These are phyloP conservation scores for Polygonum maritimum DNA, from an alignment of 148 eudicot species.

Conservation along the genomic window DNA sequence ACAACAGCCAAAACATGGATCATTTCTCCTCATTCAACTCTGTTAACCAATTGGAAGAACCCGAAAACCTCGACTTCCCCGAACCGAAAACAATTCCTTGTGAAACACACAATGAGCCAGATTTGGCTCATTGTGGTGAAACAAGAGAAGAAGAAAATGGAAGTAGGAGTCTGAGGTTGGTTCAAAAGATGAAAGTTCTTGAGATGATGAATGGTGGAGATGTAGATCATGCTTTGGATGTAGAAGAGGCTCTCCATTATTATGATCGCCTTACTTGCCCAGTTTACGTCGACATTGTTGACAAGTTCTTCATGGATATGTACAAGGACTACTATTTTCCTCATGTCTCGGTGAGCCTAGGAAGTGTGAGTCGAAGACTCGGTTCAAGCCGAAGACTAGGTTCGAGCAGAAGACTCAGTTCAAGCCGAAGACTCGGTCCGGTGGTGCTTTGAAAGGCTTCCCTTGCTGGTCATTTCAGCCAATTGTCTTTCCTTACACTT, in stretches of 20 bases:
- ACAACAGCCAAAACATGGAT: constrained; percentile 28
- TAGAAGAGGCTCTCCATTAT: constrained; percentile 76
- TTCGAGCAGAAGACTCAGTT: background rate
- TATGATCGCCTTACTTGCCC: constrained; percentile 78
- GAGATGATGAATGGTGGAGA: constrained; percentile 70
- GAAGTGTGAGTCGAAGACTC: constrained; percentile 34
- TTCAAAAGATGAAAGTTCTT: constrained; percentile 59
- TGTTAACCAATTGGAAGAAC: constrained; percentile 18
- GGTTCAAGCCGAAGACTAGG: constrained; percentile 3
- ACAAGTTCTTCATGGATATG: constrained; percentile 82
- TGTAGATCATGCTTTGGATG: constrained; percentile 64
- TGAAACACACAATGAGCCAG: background rate
- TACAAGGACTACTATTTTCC: constrained; percentile 46
- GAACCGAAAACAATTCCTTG: background rate
- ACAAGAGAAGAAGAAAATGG: constrained; percentile 15
- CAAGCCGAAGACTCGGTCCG: constrained; percentile 10
- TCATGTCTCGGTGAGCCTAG: constrained; percentile 20
- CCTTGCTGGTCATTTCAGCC: background rate
- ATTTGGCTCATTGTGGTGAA: background rate
- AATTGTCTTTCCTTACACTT: background rate
- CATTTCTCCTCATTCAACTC: constrained; percentile 16
- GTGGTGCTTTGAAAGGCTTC: background rate
- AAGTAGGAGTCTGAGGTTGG: constrained; percentile 25
- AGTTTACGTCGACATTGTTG: constrained; percentile 60
- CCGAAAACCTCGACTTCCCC: constrained; percentile 8